Percentiles rank a stretch among this genome's conserved stretches.
These are phyloP conservation scores for Ramalina peruviana DNA, from an alignment of 495 filamentous ascomycete genomes.

Conservation along the genomic window DNA sequence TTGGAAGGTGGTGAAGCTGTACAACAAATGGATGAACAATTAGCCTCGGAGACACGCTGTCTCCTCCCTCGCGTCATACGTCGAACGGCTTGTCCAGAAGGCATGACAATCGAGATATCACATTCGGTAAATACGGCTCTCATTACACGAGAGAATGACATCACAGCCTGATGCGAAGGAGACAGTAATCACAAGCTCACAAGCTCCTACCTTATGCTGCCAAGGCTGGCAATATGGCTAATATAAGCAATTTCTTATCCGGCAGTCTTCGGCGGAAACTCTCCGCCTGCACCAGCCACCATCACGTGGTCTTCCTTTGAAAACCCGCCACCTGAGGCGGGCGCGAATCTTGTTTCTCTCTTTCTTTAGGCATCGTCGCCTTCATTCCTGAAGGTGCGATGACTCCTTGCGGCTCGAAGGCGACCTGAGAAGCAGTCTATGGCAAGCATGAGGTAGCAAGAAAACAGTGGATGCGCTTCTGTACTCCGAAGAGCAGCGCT, in stretches of 20 bases:
- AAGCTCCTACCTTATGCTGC: no score
- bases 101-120: no score
- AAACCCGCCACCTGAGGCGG: conserved; percentile 6
- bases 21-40: background rate
- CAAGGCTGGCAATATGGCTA: no score
- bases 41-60: background rate
- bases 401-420: background rate
- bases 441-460: background rate
- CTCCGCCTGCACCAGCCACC: no score
- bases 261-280: no score
- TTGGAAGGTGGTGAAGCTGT: conserved; percentile 8
- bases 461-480: background rate
- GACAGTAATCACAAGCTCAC: no score
- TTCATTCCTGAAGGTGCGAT: background rate
- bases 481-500: background rate
- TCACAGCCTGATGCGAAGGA: no score
- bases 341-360: background rate
- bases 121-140: no score
- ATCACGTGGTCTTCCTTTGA: no score
- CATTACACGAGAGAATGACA: no score
- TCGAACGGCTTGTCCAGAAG: background rate
- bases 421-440: background rate
- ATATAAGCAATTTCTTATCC: no score
- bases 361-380: background rate
- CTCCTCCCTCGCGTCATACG: background rate